Evolutionary conservation across 306 rosid species (phyloP), one percentile per base, ranked within the genome.

Genomic region (Gastrolobium bilobum): DNA sequence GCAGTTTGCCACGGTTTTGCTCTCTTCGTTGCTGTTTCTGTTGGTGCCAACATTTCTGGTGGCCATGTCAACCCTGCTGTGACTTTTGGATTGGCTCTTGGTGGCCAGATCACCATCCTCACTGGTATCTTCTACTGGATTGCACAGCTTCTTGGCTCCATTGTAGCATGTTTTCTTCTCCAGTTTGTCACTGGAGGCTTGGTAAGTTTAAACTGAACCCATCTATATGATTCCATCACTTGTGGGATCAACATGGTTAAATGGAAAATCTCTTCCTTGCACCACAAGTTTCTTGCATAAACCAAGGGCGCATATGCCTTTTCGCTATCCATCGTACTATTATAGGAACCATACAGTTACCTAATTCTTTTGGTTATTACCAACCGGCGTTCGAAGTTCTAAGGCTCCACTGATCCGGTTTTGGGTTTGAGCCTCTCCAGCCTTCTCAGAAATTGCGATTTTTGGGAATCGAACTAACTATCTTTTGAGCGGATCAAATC

Each of bases 61-160:
- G 98, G 97, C 3, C 98, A 94, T 79, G 97, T 94, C 2, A 94
- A 94, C 91, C 98, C 97, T 10, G 96, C 98, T 5, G 98, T 94
- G 69, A 94, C 97, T n/a, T 90, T 94, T 40, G 96, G 98, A 20
- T 87, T 94, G 91, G 97, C 97, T 81, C 79, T 91, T 39, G 97
- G 98, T 11, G 97, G 97, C 63, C 98, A 94, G 54, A 94, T 92
- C 91, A 94, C 88, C 15, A 31, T 94, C 78, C 88, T 94, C 80
- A 90, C 97, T 42, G 87, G 96, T 46, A 51, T 94, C 82, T 91
- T 94, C 86, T 92, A 94, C 87, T 92, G 91, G 97, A 85, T 90
- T 72, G 94, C 94, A 34, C 98, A 92, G 75, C 98, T 94, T 78
- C 62, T 88, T 82, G 98, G 97, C 65, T 82, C 98, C 86, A 94